phyloP scores from a whole-genome alignment of 371 early-diverging fungal genomes.

The Nematocida minor region DNA sequence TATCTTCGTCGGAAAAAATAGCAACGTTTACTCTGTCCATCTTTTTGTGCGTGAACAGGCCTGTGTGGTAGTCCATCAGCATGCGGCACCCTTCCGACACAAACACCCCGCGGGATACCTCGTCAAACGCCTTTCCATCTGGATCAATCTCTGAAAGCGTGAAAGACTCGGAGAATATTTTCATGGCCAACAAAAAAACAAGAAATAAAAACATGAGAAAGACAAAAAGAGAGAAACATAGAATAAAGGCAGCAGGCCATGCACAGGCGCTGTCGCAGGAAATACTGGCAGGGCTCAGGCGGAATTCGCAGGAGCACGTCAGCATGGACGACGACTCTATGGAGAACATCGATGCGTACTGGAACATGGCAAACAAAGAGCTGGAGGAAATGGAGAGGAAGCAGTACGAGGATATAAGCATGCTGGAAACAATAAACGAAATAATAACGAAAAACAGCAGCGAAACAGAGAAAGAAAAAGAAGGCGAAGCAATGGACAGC shows the following conservation, averaged over 20 bases:
- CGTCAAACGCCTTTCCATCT: slow-evolving; percentile 42
- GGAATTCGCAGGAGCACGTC: slow-evolving; percentile 7
- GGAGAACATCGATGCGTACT: slow-evolving; percentile 52
- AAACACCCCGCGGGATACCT: slow-evolving; percentile 33
- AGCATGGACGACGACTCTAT: slow-evolving; percentile 43
- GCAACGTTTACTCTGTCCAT: slow-evolving; percentile 28
- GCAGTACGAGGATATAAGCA: slow-evolving; percentile 11
- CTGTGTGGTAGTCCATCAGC: slow-evolving; percentile 26
- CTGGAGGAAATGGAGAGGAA: slow-evolving; percentile 39
- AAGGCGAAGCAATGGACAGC: not conserved
- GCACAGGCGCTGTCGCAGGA: slow-evolving; percentile 15
- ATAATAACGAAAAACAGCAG: not conserved
- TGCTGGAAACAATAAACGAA: not conserved
- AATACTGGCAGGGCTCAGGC: slow-evolving; percentile 12
- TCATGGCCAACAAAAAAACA: slow-evolving; percentile 50
- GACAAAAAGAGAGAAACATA: not conserved
- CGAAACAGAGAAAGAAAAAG: not conserved
- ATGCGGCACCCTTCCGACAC: not conserved
- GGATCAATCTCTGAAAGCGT: slow-evolving; percentile 33
- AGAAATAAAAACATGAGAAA: not conserved
- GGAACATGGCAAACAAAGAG: slow-evolving; percentile 50
- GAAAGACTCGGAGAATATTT: slow-evolving; percentile 32
- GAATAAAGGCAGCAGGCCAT: slow-evolving; percentile 1
- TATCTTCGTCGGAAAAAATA: slow-evolving; percentile 27
- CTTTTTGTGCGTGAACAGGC: slow-evolving; percentile 8